Conservation (phyloP, 345 rosid species). For the Rhodamnia rubescens region DNA sequence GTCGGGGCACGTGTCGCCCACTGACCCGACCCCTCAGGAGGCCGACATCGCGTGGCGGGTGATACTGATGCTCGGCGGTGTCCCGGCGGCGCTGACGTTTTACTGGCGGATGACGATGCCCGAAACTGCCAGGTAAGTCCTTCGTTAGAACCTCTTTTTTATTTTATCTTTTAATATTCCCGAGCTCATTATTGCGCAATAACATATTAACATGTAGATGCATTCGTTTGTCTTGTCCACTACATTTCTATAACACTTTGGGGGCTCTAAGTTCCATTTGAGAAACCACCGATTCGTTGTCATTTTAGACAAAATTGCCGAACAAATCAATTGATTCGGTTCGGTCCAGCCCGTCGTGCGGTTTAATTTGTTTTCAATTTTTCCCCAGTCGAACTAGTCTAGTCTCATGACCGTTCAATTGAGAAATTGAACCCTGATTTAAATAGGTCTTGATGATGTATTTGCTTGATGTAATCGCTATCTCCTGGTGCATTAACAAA, state of each 20-base stretch:
- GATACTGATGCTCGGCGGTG: constrained; percentile 54
- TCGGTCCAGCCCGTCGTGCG: neutral
- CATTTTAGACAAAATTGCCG: neutral
- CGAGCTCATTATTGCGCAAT: neutral
- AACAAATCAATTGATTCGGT: neutral
- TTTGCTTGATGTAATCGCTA: neutral
- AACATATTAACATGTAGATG: neutral
- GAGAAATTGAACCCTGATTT: neutral
- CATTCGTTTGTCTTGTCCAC: neutral
- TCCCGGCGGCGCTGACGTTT: constrained; percentile 59
- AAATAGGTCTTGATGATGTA: neutral
- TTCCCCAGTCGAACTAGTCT: neutral
- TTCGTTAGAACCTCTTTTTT: neutral
- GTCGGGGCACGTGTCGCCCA: neutral
- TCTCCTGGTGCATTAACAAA: neutral
- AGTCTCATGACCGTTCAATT: neutral
- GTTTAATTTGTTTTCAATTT: neutral
- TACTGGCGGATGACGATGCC: constrained; percentile 82
- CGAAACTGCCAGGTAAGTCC: constrained; percentile 68
- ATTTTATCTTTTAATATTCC: no score
- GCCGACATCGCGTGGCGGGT: constrained; percentile 61
- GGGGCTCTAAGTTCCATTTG: neutral
- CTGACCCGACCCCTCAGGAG: constrained; percentile 19
- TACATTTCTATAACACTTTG: neutral
- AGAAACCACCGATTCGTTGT: neutral